These are phyloP conservation scores for Fusarium decemcellulare DNA, from an alignment of 2,329 filamentous ascomycete species.

Conservation along the genomic window DNA sequence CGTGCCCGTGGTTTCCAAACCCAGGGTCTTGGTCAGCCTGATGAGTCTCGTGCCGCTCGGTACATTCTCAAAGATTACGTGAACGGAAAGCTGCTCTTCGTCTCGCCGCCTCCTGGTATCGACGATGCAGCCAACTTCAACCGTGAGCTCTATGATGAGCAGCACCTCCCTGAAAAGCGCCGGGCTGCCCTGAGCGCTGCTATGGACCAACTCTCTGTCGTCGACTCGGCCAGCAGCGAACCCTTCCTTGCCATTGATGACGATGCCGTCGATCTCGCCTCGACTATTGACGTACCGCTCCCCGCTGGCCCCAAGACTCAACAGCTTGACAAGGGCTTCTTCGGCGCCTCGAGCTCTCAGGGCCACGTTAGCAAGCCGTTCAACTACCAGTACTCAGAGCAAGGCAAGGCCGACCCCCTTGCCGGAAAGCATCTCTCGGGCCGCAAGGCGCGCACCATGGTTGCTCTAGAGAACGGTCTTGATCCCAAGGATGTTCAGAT, in stretches of 20 bases:
- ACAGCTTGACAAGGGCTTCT: conserved; percentile 90
- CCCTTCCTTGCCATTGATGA: conserved; percentile 48
- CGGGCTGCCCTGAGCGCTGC: conserved; percentile 73
- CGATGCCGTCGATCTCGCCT: conserved; percentile 50
- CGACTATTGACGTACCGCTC: conserved; percentile 63
- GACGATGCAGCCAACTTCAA: conserved; percentile 87
- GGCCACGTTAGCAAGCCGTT: conserved; percentile 86
- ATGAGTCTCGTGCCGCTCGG: conserved; percentile 91
- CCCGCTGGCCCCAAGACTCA: conserved; percentile 80
- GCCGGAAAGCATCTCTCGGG: conserved; percentile 79
- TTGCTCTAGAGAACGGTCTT: conserved; percentile 87
- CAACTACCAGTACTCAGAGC: conserved; percentile 89
- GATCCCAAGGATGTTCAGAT: conserved; percentile 83
- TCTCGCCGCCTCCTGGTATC: conserved; percentile 84
- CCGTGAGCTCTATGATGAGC: conserved; percentile 85
- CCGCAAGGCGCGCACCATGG: conserved; percentile 84
- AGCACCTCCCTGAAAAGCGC: conserved; percentile 86
- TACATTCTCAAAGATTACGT: conserved; percentile 98
- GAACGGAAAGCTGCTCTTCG: conserved; percentile 93
- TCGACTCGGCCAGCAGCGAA: conserved; percentile 46
- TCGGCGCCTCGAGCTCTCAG: conserved; percentile 74
- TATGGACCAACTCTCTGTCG: conserved; percentile 62
- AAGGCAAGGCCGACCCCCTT: conserved; percentile 67
- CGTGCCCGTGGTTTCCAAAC: conserved; percentile 92
- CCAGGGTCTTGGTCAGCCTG: conserved; percentile 89